Evolutionary conservation across 2,329 filamentous ascomycete species (phyloP).

Genomic region (Tolypocladium tundrense): DNA sequence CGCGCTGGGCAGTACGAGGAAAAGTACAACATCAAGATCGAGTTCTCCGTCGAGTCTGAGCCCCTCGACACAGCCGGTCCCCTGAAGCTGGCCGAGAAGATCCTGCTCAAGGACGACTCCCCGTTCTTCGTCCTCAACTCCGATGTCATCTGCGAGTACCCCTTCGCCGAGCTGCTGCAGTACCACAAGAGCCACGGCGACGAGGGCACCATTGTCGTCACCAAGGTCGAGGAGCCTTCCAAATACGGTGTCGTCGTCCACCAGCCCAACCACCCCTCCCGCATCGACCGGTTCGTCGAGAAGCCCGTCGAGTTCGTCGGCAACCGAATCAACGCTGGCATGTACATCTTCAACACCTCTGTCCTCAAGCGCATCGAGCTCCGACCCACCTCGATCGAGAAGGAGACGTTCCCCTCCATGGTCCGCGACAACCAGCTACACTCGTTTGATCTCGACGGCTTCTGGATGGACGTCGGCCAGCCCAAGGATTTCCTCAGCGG

Average conservation of each 20-base stretch:
- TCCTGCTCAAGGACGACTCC: conserved; percentile 82
- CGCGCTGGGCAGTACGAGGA: conserved; percentile 60
- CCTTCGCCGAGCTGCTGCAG: conserved; percentile 76
- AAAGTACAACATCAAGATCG: conserved; percentile 87
- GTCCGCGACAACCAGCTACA: conserved; percentile 82
- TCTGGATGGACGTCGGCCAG: conserved; percentile 99
- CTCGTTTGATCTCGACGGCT: conserved; percentile 92
- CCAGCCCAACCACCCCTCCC: conserved; percentile 80
- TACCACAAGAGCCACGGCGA: conserved; percentile 92
- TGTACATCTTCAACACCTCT: conserved; percentile 94
- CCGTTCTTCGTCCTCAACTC: conserved; percentile 99
- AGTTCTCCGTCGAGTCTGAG: conserved; percentile 94
- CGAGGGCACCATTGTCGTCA: conserved; percentile 96
- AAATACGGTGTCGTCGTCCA: conserved; percentile 99
- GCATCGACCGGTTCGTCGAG: conserved; percentile 98
- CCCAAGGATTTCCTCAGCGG: conserved; percentile 97
- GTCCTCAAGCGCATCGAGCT: conserved; percentile 88
- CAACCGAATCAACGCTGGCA: conserved; percentile 96
- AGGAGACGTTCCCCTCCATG: conserved; percentile 96
- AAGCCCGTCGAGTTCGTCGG: conserved; percentile 98
- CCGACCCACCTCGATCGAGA: conserved; percentile 93
- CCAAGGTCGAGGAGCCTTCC: conserved; percentile 96
- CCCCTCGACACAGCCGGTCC: conserved; percentile 91
- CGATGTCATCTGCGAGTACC: conserved; percentile 96
- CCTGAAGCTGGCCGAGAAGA: conserved; percentile 87